A percentile compares a stretch with the other conserved stretches of the same genome.
Evolutionary conservation across 306 rosid species (phyloP).

Genomic region (Spatholobus suberectus): DNA sequence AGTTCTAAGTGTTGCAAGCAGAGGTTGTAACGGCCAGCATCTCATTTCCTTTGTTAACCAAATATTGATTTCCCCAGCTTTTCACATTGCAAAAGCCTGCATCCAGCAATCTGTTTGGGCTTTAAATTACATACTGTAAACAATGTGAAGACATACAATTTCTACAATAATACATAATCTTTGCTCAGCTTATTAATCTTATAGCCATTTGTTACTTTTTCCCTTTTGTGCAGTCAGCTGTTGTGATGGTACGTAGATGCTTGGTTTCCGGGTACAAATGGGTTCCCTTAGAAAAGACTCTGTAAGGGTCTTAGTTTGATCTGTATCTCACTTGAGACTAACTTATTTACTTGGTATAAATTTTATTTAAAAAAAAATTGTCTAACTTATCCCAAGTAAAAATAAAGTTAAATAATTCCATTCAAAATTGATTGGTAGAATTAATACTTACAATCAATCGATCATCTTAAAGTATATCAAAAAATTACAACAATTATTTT

Average conservation of each 20-base stretch:
- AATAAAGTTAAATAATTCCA: no score
- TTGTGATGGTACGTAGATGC: not conserved
- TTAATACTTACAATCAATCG: no score
- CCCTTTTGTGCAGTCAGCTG: constrained; percentile 1
- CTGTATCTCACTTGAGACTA: no score
- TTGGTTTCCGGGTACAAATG: not conserved
- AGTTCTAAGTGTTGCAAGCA: constrained; percentile 27
- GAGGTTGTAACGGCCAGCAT: constrained; percentile 26
- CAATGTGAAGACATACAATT: constrained; percentile 7
- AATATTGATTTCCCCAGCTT: constrained; percentile 23
- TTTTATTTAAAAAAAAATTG: no score
- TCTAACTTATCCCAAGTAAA: no score
- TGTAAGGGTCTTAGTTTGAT: no score
- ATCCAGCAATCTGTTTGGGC: constrained; percentile 4
- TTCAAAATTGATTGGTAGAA: no score
- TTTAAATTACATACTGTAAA: constrained; percentile 35
- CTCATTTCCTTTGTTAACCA: no score
- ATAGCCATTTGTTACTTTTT: not conserved
- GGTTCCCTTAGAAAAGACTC: no score
- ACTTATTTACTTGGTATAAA: not conserved
- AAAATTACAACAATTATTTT: no score
- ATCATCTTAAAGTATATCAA: no score
- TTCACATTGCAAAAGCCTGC: constrained; percentile 21
- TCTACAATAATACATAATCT: constrained; percentile 18
- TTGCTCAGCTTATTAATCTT: constrained; percentile 7